Evolutionary conservation across 169 alveolate species (phyloP).

Genomic region (Plasmodium fragile): DNA sequence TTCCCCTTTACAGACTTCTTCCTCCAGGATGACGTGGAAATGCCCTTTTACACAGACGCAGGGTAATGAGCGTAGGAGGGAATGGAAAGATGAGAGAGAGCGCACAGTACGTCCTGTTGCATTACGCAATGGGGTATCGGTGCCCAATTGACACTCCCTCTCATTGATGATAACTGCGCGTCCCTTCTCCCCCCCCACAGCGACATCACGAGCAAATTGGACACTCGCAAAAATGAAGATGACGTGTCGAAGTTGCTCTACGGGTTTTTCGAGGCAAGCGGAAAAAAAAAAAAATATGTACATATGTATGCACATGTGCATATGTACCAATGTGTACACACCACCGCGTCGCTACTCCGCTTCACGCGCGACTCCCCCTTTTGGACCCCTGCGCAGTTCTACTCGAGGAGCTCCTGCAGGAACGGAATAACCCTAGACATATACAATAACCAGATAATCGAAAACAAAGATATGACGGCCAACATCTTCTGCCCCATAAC

Average conservation of each 20-base stretch:
- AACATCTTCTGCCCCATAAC: slow-evolving; percentile 70
- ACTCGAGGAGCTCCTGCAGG: slow-evolving; percentile 32
- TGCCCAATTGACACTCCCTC: background rate
- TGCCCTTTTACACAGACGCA: slow-evolving; percentile 62
- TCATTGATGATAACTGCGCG: background rate
- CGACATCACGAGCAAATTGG: slow-evolving; percentile 37
- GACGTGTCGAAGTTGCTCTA: slow-evolving; percentile 59
- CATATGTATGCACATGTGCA: background rate
- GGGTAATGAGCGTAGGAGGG: background rate
- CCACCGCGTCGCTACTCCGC: background rate
- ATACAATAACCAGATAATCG: slow-evolving; percentile 70
- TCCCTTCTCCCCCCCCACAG: slow-evolving; percentile 15
- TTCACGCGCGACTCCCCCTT: background rate
- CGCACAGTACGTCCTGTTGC: background rate
- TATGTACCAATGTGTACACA: background rate
- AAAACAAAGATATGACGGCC: slow-evolving; percentile 72
- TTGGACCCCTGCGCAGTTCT: slow-evolving; percentile 17
- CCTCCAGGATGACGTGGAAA: slow-evolving; percentile 55
- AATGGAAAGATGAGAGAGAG: background rate
- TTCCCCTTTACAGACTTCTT: slow-evolving; percentile 28
- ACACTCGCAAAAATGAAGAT: slow-evolving; percentile 20
- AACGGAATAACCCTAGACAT: slow-evolving; percentile 63
- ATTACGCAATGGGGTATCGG: background rate
- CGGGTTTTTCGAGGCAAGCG: slow-evolving; percentile 68
- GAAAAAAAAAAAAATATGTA: background rate